Percentiles rank a stretch among this genome's conserved stretches.
Conservation (phyloP, 2,329 filamentous ascomycete genomes). For the Diaporthe humulicola region DNA sequence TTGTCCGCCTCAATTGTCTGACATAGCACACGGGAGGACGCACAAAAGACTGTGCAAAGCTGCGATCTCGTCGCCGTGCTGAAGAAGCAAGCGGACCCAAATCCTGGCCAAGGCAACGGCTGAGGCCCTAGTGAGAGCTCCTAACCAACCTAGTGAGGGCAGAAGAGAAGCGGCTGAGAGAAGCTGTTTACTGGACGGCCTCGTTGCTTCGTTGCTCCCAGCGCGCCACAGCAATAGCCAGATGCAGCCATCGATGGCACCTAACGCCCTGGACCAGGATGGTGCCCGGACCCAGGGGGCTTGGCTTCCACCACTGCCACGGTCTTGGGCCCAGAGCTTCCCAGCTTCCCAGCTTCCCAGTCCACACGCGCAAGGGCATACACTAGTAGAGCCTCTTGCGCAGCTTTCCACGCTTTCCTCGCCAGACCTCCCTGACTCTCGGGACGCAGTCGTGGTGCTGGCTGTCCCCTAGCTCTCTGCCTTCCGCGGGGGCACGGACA, state of each 20-base stretch:
- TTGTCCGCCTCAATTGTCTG: background rate
- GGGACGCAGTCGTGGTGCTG: background rate
- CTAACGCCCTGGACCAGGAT: constrained; percentile 1
- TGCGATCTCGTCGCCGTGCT: background rate
- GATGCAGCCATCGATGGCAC: constrained; percentile 1
- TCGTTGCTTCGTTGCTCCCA: background rate
- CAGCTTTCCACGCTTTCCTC: background rate
- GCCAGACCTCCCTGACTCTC: background rate
- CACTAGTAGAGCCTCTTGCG: constrained; percentile 2
- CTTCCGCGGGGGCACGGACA: background rate
- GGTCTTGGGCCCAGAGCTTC: background rate
- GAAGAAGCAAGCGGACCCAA: background rate
- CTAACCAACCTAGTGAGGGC: background rate
- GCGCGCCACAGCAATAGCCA: constrained; percentile 8
- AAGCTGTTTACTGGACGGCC: background rate
- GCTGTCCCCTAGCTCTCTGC: too few species aligned
- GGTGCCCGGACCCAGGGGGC: background rate
- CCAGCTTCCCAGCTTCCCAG: background rate
- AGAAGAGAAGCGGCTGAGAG: background rate
- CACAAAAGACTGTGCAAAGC: background rate
- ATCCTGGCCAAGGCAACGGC: background rate
- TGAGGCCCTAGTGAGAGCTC: background rate
- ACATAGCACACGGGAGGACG: background rate
- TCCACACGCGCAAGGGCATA: background rate
- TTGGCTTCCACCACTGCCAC: constrained; percentile 10